Conservation (phyloP, 1,284 basidiomycete species). For the Tetrapyrgos nigripes region DNA sequence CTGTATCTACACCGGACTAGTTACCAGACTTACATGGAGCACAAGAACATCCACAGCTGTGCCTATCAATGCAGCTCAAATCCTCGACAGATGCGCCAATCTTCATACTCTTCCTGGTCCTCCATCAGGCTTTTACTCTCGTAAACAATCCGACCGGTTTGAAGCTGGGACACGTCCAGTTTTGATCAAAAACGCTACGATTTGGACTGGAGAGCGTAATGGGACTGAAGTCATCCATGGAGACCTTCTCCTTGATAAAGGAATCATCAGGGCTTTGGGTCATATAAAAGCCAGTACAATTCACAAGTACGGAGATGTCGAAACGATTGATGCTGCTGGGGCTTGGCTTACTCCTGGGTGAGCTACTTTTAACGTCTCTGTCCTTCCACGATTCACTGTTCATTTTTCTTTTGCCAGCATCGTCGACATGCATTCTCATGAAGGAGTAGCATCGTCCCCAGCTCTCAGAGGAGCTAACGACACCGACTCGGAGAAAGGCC, state of each 20-base stretch:
- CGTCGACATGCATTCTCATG: slow-evolving; percentile 80
- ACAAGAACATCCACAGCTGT: slow-evolving; percentile 23
- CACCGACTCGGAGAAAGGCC: slow-evolving; percentile 51
- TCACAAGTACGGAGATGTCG: slow-evolving; percentile 18
- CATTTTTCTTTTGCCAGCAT: slow-evolving; percentile 44
- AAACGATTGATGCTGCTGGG: slow-evolving; percentile 51
- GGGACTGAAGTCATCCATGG: slow-evolving; percentile 67
- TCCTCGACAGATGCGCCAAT: slow-evolving; percentile 37
- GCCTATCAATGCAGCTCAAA: slow-evolving; percentile 37
- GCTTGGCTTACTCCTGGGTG: slow-evolving; percentile 71
- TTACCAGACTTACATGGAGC: too few species aligned
- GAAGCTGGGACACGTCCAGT: slow-evolving; percentile 62
- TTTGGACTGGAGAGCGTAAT: slow-evolving; percentile 73
- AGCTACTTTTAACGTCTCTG: slow-evolving; percentile 3
- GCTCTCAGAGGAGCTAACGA: slow-evolving; percentile 55
- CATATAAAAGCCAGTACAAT: neutral
- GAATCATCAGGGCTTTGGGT: slow-evolving; percentile 57
- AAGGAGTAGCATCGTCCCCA: slow-evolving; percentile 71
- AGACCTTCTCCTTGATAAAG: slow-evolving; percentile 59
- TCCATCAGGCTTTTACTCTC: slow-evolving; percentile 50
- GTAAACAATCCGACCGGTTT: slow-evolving; percentile 71
- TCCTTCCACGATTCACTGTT: slow-evolving; percentile 8
- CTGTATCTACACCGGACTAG: too few species aligned
- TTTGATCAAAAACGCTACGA: too few species aligned
- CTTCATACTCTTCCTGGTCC: slow-evolving; percentile 47